Conservation (phyloP, 352 stramenopile species). For the Phytophthora tentaculata region DNA sequence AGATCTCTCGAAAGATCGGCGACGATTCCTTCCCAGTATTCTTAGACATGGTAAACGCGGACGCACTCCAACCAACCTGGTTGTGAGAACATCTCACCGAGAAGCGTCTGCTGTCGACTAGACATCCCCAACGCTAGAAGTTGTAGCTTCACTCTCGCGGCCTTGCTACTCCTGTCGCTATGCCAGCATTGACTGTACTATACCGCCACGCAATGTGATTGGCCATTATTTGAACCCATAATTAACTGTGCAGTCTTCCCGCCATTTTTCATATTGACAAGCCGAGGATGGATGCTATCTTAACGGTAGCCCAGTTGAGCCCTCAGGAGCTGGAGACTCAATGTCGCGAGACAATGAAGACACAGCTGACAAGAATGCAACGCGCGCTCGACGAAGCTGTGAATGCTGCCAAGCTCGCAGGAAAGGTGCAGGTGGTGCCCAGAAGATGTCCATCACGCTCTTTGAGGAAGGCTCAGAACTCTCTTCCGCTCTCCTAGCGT, state of each 20-base stretch:
- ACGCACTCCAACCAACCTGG: not conserved
- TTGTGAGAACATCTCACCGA: no score
- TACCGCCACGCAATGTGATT: no score
- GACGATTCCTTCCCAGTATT: not conserved
- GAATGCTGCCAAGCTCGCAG: constrained; percentile 4
- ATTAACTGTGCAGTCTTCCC: not conserved
- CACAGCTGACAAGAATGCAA: constrained; percentile 7
- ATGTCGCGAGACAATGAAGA: constrained; percentile 15
- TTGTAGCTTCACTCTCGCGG: no score
- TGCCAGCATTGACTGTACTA: no score
- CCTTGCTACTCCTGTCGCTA: no score
- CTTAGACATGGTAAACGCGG: not conserved
- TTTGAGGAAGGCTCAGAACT: constrained; percentile 15
- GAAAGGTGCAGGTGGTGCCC: constrained; percentile 9
- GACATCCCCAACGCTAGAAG: no score
- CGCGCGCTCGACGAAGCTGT: constrained; percentile 6
- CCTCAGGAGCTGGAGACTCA: constrained; percentile 8
- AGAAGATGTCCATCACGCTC: constrained; percentile 14
- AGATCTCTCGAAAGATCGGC: not conserved
- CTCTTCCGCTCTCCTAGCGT: constrained; percentile 10
- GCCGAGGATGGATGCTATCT: constrained; percentile 16
- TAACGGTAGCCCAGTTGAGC: constrained; percentile 3
- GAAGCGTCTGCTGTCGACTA: no score
- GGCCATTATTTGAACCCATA: no score
- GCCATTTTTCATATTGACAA: not conserved